Evolutionary conservation across 106 monocot genomes (phyloP).

Genomic region (Dactylorhiza incarnata): DNA sequence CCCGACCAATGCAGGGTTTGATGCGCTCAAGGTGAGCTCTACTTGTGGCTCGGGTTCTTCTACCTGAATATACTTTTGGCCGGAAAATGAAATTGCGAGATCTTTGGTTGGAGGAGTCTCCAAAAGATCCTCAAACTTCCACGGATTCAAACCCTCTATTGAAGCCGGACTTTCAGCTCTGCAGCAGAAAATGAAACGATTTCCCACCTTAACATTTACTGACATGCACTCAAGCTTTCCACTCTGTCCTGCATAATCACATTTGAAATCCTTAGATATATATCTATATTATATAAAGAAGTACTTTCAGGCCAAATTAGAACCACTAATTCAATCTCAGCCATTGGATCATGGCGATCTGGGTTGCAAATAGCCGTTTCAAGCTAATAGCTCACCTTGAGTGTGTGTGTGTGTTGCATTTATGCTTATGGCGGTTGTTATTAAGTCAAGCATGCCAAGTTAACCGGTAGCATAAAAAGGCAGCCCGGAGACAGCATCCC

Average conservation of each 20-base stretch:
- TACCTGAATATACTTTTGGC: conserved; percentile 74
- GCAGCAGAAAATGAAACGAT: conserved; percentile 50
- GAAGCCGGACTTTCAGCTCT: conserved; percentile 78
- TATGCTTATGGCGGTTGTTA: too few relatives aligned
- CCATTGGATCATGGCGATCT: too few relatives aligned
- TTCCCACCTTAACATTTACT: conserved; percentile 51
- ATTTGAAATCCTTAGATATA: not conserved
- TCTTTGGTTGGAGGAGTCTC: conserved; percentile 62
- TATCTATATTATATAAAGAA: too few relatives aligned
- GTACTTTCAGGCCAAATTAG: too few relatives aligned
- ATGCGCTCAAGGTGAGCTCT: conserved; percentile 55
- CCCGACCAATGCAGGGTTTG: conserved; percentile 81
- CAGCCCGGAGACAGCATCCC: not conserved
- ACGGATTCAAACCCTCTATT: conserved; percentile 66
- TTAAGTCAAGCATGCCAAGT: not conserved
- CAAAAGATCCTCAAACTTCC: conserved; percentile 69
- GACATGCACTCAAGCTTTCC: conserved; percentile 90
- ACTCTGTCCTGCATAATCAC: conserved; percentile 63
- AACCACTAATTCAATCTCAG: too few relatives aligned
- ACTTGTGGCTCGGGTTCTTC: conserved; percentile 88
- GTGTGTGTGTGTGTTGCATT: too few relatives aligned
- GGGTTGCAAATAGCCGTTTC: too few relatives aligned
- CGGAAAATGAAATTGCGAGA: conserved; percentile 50
- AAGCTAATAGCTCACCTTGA: too few relatives aligned
- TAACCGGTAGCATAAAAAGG: not conserved